These are phyloP conservation scores for Neocucurbitaria cava DNA, from an alignment of 2,329 filamentous ascomycete genomes.

Conservation along the genomic window DNA sequence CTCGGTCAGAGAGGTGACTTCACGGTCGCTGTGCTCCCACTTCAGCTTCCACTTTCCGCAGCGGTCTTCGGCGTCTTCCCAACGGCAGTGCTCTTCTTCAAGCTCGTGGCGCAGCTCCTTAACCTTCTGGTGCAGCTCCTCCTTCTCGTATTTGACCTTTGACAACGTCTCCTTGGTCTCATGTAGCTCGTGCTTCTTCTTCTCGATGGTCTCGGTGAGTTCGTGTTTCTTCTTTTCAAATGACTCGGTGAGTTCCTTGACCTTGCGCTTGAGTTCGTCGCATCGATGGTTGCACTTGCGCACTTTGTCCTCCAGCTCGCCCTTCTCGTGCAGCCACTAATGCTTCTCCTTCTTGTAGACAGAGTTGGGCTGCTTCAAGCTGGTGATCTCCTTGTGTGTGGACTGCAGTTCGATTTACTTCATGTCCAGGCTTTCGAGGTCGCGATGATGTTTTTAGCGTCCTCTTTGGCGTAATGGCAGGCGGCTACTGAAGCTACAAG, in stretches of 20 bases:
- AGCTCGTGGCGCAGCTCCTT: neutral
- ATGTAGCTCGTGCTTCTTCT: conserved; percentile 2
- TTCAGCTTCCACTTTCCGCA: conserved; percentile 8
- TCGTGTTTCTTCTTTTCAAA: conserved; percentile 9
- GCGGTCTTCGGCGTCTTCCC: conserved; percentile 2
- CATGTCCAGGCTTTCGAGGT: conserved; percentile 3
- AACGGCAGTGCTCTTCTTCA: conserved; percentile 1
- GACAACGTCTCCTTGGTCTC: conserved; percentile 1
- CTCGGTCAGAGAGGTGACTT: conserved; percentile 3
- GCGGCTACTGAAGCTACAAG: conserved; percentile 3
- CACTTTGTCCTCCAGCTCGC: conserved; percentile 5
- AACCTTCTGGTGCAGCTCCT: neutral
- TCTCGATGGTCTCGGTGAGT: conserved; percentile 5
- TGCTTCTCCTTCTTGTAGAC: conserved; percentile 10
- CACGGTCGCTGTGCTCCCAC: conserved; percentile 2
- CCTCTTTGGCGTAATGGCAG: conserved; percentile 8
- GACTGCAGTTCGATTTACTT: conserved; percentile 10
- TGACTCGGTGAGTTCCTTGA: conserved; percentile 5
- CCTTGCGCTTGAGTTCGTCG: conserved; percentile 5
- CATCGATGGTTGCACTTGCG: conserved; percentile 5
- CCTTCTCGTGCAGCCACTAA: conserved; percentile 4
- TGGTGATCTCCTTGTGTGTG: conserved; percentile 9
- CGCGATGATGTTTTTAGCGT: conserved; percentile 12
- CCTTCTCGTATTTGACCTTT: neutral
- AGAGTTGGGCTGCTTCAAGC: neutral